Evolutionary conservation across 2,329 filamentous ascomycete genomes (phyloP), one percentile per base, ranked within the genome.

Genomic region (Trichoderma sp.): DNA sequence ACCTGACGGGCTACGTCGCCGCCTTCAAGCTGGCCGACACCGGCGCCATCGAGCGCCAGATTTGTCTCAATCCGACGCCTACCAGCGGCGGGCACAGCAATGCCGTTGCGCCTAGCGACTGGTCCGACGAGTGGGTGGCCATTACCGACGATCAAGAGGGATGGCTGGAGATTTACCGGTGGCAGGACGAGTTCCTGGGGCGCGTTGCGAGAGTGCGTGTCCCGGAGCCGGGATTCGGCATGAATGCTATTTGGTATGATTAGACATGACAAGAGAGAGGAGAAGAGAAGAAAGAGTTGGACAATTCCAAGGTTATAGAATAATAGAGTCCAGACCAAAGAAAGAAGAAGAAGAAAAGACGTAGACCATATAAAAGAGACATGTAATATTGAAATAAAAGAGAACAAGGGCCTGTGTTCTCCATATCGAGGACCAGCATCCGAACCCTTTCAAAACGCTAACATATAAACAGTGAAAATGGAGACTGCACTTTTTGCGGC

Each of bases 181-280:
- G 94, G 93, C 89, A 93, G 78, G 92, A 95, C 75, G 94, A 97
- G 87, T 94, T 93, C 79, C 85, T 97, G 71, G 92, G 91, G 2
- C 87, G 94, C 4, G 94, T 97, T 8, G 94, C 94, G 18, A 88
- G 93, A 77, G 87, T 94, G 77, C 91, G 94, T 79, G 92, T 97
- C 50, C 91, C 92, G 6, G 95, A 97, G 86, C 94, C 93, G n/a
- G 95, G 95, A 1, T 97, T 97, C 83, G 94, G 94, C 2, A 97
- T 97, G 95, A 97, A 97, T 85, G 94, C 94, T n/a, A 95, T 97
- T 77, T 97, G 95, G 95, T 97, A 97, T 83, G 93, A 97, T 75
- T 86, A 77, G 66, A 27, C 29, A 50, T 66, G 31, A 50, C 41
- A 14, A 38, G 5, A 38, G 12, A 14, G 35, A 38, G 12, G 12